Evolutionary conservation across 495 filamentous ascomycete species (phyloP), one percentile per base, ranked within the genome.

Genomic region (Schizothecium vesticola): DNA sequence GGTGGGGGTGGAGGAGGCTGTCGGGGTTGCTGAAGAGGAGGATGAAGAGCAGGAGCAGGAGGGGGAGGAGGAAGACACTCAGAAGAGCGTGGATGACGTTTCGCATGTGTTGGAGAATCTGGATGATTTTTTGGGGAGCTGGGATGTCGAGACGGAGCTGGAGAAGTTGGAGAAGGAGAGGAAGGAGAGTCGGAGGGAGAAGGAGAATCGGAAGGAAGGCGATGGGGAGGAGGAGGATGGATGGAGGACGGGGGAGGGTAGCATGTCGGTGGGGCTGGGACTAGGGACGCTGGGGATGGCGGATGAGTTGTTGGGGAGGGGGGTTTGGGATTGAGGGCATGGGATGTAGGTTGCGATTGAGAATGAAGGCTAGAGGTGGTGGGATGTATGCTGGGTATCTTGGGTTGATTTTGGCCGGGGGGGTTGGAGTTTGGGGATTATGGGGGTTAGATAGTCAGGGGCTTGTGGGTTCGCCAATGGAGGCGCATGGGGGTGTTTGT

Each of bases 71-170:
- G 66, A 59, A 28, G 61, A 70, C 8, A 19, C n/a, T 13, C 55
- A n/a, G 28, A 11, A 59, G 33, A 19, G 29, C 21, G 59, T 71
- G 0, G 82, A 84, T 56, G 78, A 82, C 59, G 82, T 84, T 22
- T 76, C 71, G 0, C 79, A 71, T 3, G 80, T 84, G 0, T 64
- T 84, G 69, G 70, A 78, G 12, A 79, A 84, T 64, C 61, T 84
- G 16, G 73, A 76, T 61, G 77, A 83, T 7, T 83, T 82, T 59
- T 63, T 84, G 8, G 73, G 73, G 10, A 69, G 66, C 22, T 82
- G 78, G 79, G 77, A 84, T 61, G 67, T 82, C 0, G 77, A 83
- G 8, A 67, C 69, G 4, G 80, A 82, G 62, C 70, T 83, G 1
- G 73, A 69, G 9, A 75, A 76, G 67, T 72, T 65, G 3, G 75